Base-by-base conservation (phyloP, 805 yeast genomes). In the Candida coquimbonensis region DNA sequence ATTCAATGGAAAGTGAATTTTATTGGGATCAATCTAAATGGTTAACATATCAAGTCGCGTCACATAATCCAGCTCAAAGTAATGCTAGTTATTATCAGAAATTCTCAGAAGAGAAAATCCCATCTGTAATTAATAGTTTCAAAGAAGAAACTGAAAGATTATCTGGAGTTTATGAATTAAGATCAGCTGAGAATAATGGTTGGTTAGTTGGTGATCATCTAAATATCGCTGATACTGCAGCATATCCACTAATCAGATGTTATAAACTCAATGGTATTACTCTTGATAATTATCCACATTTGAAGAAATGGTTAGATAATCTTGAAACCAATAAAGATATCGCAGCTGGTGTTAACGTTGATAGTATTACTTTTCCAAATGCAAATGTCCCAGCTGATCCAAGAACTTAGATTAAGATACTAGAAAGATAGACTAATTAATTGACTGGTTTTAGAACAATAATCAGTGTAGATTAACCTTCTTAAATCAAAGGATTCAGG, bases 11-110 rank as follows among this genome's bases (percentile, higher is more conserved):
- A 3, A 61, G 78, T 26, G 58, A 55, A 7, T 54, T 61, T 39
- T 81, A 80, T 60, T 81, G 76, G 61, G 72, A 69, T 51, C 72
- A 74, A 57, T 56, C 73, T 52, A 78, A 77, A 50, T 72, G 81
- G 74, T 51, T 74, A 9, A 67, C 69, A 38, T 80, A 77, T 69
- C 83, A 78, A 53, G 70, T 75, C 65, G 79, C 81, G 49, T 76
- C 77, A 8, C 62, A 74, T 36, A 81, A 82, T 31, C 85, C 86
- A 46, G 76, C 73, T 72, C 80, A 73, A 54, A 86, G 87, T 11
- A 85, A 80, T 57, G 76, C 75, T 37, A 58, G 62, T 49, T 80
- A 74, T 56, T 81, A 80, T 56, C 36, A 48, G 2, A 17, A 45
- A 6, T 70, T 47, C 53, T 77, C 82, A 7, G 60, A 65, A 0